phyloP scores from a whole-genome alignment of 768 basidiomycete genomes.

The Lentinula raphanica region DNA sequence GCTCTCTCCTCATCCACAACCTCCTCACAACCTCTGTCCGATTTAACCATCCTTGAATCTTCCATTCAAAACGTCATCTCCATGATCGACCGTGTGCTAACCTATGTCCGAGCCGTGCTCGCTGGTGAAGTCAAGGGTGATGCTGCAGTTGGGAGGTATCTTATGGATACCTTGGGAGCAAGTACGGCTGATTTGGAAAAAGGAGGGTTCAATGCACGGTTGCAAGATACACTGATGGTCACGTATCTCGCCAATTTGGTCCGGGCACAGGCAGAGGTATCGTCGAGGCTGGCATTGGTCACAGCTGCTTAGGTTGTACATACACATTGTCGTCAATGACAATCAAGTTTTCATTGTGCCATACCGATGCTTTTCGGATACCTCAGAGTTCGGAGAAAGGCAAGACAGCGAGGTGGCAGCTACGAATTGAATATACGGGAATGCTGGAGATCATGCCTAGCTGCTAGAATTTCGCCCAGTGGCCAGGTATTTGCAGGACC shows the following conservation, averaged over 20 bases:
- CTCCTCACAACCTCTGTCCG: constrained; percentile 46
- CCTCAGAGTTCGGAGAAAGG: too few species aligned
- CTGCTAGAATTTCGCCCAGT: constrained; percentile 85
- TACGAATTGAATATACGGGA: constrained; percentile 92
- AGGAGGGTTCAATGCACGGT: constrained; percentile 66
- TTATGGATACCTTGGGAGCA: constrained; percentile 83
- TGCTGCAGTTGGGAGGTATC: constrained; percentile 81
- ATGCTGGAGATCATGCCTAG: constrained; percentile 91
- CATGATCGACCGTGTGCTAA: constrained; percentile 82
- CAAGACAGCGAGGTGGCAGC: too few species aligned
- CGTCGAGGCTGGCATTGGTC: constrained; percentile 71
- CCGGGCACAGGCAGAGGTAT: constrained; percentile 89
- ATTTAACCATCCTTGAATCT: constrained; percentile 76
- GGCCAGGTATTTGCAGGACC: constrained; percentile 94
- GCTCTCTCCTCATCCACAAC: constrained; percentile 40
- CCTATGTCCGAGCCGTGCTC: constrained; percentile 78
- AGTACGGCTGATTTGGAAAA: constrained; percentile 49
- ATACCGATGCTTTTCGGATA: too few species aligned
- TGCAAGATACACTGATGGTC: constrained; percentile 93
- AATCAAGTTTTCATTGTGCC: too few species aligned
- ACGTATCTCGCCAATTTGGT: constrained; percentile 92
- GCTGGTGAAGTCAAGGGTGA: constrained; percentile 77
- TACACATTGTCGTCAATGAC: too few species aligned
- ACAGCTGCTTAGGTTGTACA: neutral
- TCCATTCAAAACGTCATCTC: constrained; percentile 63